Conservation (phyloP, 306 rosid species). For the Elaeagnus macrophylla region DNA sequence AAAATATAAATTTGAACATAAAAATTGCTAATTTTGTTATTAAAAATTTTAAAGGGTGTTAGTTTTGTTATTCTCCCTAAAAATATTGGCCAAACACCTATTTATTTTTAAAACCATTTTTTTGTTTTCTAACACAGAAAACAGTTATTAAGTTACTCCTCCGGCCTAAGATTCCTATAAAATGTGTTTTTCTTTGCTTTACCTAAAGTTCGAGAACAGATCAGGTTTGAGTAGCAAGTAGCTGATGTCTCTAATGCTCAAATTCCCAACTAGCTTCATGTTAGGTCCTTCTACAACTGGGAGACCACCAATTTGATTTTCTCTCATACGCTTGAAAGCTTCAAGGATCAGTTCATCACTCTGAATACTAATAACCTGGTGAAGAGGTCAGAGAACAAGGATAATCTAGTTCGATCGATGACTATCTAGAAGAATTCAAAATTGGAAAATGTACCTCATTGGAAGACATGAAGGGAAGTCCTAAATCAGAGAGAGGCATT, state of each 20-base stretch:
- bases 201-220: conserved; percentile 78
- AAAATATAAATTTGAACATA: no score
- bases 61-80: no score
- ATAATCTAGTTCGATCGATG: conserved; percentile 4
- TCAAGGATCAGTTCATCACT: conserved; percentile 61
- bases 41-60: no score
- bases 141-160: no score
- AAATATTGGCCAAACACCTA: no score
- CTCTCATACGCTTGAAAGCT: conserved; percentile 87
- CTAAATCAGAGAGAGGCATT: conserved; percentile 52
- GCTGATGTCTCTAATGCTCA: conserved; percentile 68
- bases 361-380: conserved; percentile 52
- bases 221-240: conserved; percentile 62
- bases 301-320: conserved; percentile 70
- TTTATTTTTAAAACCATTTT: no score
- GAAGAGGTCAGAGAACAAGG: background rate
- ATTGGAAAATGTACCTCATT: conserved; percentile 37
- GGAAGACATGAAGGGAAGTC: conserved; percentile 79
- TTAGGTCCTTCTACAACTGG: conserved; percentile 62
- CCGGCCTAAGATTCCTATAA: conserved; percentile 1
- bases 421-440: conserved; percentile 2
- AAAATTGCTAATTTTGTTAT: no score
- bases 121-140: no score
- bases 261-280: conserved; percentile 60
- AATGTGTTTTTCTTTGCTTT: conserved; percentile 3